Evolutionary conservation across 2,329 filamentous ascomycete genomes (phyloP), one percentile per base, ranked within the genome.

Genomic region (Plectosphaerella sp.): DNA sequence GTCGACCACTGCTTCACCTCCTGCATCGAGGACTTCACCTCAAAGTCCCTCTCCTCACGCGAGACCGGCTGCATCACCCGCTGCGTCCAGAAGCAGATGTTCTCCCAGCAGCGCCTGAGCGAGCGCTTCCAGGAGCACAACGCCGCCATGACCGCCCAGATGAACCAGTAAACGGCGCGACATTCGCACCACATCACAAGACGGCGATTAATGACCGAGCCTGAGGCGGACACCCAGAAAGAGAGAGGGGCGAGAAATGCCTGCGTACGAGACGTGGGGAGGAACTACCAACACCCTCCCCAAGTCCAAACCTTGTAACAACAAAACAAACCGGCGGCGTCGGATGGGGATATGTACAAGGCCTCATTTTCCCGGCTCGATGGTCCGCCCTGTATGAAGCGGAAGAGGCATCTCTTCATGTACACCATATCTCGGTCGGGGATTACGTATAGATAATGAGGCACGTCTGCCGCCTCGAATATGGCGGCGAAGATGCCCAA

Each of bases 11-110:
- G 94, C 84, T 99, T 99, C 82, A 87, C 90, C 70, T 88, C 94
- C 73, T 99, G 94, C 80, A 84, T 99, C 74, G 93, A 92, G 73
- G 92, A 97, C 80, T 99, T 99, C 83, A 96, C 92, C 66, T 96
- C 91, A 76, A 97, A 97, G 78, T 89, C 91, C 47, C 84, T 99
- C 60, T 87, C 89, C 58, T 82, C 86, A 61, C 87, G 90, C 69
- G 94, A 99, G 76, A 88, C 89, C 66, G 87, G 89, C 70, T 99
- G 94, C 77, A 86, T 97, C 65, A 86, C 90, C 75, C 89, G 91
- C 64, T 99, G 94, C 74, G 92, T 97, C 57, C 88, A 94, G 74
- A 99, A 99, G 79, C 90, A 90, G 73, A 87, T 97, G 80, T 94
- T 95, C 71, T 87, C 87, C 58, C 90, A 90, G 59, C 90, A 94